A percentile compares a stretch with the other conserved stretches of the same genome.
These are phyloP conservation scores for Pistacia integerrima DNA, from an alignment of 345 rosid species.

Conservation along the genomic window DNA sequence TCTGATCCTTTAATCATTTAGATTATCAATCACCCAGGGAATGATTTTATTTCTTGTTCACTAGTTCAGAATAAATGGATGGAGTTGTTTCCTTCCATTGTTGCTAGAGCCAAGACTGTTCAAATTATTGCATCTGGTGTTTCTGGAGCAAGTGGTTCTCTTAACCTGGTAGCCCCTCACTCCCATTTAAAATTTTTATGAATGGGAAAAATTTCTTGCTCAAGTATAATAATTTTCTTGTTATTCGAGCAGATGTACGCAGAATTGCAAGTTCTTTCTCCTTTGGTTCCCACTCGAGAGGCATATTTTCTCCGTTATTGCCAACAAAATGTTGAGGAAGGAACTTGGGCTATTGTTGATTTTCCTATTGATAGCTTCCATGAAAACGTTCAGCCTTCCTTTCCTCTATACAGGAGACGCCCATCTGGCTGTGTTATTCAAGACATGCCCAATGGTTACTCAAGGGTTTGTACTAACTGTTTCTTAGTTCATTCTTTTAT, in stretches of 20 bases:
- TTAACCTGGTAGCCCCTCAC: constrained; percentile 58
- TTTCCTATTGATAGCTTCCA: constrained; percentile 73
- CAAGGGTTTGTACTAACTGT: constrained; percentile 44
- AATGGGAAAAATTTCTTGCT: neutral
- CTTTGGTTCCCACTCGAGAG: constrained; percentile 82
- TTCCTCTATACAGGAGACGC: constrained; percentile 60
- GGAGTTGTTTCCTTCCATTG: constrained; percentile 89
- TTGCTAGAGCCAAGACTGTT: constrained; percentile 80
- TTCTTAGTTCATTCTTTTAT: neutral
- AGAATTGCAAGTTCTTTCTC: constrained; percentile 81
- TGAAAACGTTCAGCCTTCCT: constrained; percentile 45
- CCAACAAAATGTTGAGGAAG: constrained; percentile 68
- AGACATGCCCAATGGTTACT: constrained; percentile 98
- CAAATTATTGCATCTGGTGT: constrained; percentile 66
- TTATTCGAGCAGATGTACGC: constrained; percentile 67
- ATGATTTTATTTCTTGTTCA: neutral
- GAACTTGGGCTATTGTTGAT: constrained; percentile 83
- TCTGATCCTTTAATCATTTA: neutral
- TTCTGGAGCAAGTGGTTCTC: constrained; percentile 75
- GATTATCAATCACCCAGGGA: neutral
- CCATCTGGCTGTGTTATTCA: constrained; percentile 92
- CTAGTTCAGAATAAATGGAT: constrained; percentile 72
- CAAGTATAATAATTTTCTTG: constrained; percentile 5
- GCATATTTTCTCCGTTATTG: constrained; percentile 80
- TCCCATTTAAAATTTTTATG: neutral